These are phyloP conservation scores for Aethionema arabicum DNA, from an alignment of 345 rosid genomes.

Conservation along the genomic window DNA sequence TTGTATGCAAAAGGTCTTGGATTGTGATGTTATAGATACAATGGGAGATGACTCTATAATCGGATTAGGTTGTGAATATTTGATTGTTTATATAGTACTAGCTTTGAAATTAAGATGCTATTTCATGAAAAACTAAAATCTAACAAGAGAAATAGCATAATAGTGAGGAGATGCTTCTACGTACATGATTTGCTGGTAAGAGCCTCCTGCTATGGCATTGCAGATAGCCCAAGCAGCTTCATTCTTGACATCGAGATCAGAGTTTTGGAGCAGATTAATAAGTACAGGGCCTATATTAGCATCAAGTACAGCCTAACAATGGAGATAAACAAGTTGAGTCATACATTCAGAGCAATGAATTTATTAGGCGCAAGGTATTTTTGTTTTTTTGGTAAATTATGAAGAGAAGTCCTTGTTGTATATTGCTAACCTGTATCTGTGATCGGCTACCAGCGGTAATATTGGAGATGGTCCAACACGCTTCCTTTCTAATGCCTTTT, in stretches of 20 bases:
- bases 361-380: not conserved
- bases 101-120: not conserved
- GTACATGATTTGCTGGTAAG: conserved; percentile 55
- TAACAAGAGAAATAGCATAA: not conserved
- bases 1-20: not conserved
- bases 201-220: conserved; percentile 52
- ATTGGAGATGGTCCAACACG: conserved; percentile 42
- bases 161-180: conserved; percentile 10
- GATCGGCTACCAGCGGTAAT: conserved; percentile 47
- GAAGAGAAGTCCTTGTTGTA: conserved; percentile 10
- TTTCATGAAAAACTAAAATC: conserved; percentile 4
- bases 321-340: conserved; percentile 18
- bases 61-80: conserved; percentile 13
- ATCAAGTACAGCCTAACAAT: conserved; percentile 48
- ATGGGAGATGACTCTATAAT: conserved; percentile 3
- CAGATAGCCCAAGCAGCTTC: conserved; percentile 46
- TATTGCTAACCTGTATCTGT: conserved; percentile 39
- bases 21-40: not conserved
- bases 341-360: conserved; percentile 1
- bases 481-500: conserved; percentile 43
- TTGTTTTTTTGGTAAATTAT: not conserved
- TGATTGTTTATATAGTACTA: not conserved
- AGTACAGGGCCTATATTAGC: conserved; percentile 47
- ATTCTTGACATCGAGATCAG: conserved; percentile 51
- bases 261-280: conserved; percentile 48